Conservation (phyloP, 768 basidiomycete genomes). For the Mycena belliarum region DNA sequence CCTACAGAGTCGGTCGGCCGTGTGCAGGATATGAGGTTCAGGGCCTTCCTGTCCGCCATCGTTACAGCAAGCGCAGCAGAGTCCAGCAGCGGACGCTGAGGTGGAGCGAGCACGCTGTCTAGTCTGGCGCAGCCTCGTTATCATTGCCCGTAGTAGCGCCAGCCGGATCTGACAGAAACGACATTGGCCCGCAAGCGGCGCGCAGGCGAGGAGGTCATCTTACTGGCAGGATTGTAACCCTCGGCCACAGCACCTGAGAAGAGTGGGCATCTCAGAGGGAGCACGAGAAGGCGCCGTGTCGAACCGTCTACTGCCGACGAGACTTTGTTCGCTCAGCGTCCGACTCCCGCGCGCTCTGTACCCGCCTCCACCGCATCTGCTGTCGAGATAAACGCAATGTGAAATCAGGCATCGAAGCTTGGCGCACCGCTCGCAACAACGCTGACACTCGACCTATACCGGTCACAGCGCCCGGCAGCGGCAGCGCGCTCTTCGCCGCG, state of each 20-base stretch:
- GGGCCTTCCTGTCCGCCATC: conserved; percentile 37
- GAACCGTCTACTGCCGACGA: background rate
- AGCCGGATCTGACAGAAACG: no score
- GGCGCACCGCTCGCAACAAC: no score
- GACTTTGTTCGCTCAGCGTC: background rate
- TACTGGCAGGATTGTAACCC: background rate
- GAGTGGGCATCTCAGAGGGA: background rate
- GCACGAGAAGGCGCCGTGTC: background rate
- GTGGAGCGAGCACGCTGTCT: no score
- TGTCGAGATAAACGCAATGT: no score
- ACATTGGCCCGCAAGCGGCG: no score
- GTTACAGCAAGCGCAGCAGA: background rate
- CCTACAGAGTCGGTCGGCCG: conserved; percentile 32
- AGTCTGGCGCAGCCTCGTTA: no score
- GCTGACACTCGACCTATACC: no score
- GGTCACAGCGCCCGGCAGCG: background rate
- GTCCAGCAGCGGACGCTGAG: no score
- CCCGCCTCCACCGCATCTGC: no score
- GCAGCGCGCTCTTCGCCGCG: background rate
- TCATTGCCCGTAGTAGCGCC: no score
- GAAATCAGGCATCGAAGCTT: no score
- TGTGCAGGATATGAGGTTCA: background rate
- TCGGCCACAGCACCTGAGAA: background rate
- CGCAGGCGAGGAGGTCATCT: no score
- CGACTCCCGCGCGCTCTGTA: background rate